Conservation (phyloP, 2,329 filamentous ascomycete species). For the Tolypocladium amazonense region DNA sequence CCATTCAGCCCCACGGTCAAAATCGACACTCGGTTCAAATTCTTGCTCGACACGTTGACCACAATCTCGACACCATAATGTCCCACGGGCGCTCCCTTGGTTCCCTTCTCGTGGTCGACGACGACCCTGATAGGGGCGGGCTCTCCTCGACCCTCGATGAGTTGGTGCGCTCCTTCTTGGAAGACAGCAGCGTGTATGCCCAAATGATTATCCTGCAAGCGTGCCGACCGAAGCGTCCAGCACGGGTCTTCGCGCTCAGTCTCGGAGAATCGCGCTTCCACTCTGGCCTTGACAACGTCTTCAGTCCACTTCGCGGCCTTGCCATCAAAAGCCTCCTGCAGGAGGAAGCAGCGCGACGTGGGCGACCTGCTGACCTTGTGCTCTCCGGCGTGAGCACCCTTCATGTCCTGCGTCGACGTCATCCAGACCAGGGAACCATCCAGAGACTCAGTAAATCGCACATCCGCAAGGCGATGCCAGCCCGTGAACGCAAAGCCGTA, state of each 20-base stretch:
- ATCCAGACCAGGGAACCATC: constrained; percentile 59
- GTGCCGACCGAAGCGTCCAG: constrained; percentile 69
- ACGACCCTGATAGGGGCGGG: constrained; percentile 62
- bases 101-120: constrained; percentile 59
- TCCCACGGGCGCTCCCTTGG: constrained; percentile 54
- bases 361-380: constrained; percentile 31
- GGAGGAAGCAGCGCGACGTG: constrained; percentile 57
- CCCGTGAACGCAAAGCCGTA: constrained; percentile 69
- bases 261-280: constrained; percentile 78
- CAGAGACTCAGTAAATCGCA: constrained; percentile 62
- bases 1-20: constrained; percentile 55
- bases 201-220: constrained; percentile 49
- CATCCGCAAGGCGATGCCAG: constrained; percentile 57
- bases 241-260: constrained; percentile 68
- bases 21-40: constrained; percentile 38
- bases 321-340: constrained; percentile 67
- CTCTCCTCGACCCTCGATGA: constrained; percentile 53
- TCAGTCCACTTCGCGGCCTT: constrained; percentile 70
- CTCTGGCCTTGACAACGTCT: constrained; percentile 74
- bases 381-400: constrained; percentile 37
- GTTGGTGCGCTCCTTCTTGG: constrained; percentile 54
- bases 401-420: constrained; percentile 52
- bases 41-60: constrained; percentile 47
- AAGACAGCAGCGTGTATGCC: constrained; percentile 58
- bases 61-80: constrained; percentile 64